Base-by-base conservation (phyloP, 2,329 filamentous ascomycete species). In the Aspergillus jensenii region DNA sequence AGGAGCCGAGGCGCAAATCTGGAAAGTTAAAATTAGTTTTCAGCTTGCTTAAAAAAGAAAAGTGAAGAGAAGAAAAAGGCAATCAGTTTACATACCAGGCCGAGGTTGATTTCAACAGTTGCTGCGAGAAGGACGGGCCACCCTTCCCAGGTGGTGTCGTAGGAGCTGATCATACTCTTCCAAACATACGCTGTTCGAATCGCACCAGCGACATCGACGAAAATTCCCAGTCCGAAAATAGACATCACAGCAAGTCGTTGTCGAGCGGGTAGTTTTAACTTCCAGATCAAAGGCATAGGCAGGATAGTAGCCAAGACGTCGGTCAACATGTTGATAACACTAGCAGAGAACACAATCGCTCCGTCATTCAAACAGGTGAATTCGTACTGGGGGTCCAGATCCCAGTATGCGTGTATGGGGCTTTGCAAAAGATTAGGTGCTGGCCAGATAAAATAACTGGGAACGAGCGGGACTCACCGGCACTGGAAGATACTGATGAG, bases 251-350 rank as follows among this genome's bases (percentile, higher is more conserved):
- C 73, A 35, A 76, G 55, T 21, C 72, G 71, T 57, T 76, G 74
- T 7, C 69, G 69, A 35, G 65, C 58, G 9, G 72, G 69, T 15
- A 77, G 63, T 19, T 74, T 71, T 40, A 77, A 61, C 12, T 68
- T 72, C 75, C 73, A 77, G 49, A 77, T 74, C 43, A 76, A 62
- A 6, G 73, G 72, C 70, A 77, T 76, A 2, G 75, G 75, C 9
- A 77, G 53, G 6, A 70, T 56, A 3, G 74, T 73, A n/a, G 65
- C 64, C 7, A 74, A 50, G 33, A 76, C 63, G 48, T 76, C 75
- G 43, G 71, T 75, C 33, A 73, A 67, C 46, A 75, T 71, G 54
- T 76, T 76, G 63, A 74, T 65, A 15, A 73, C 61, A 59, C 73
- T 75, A 6, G 70, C 71, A 4, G 69, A 66, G 48, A 75, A 72